phyloP scores from a whole-genome alignment of 2,329 filamentous ascomycete genomes.

The Blumeriella jaapii region DNA sequence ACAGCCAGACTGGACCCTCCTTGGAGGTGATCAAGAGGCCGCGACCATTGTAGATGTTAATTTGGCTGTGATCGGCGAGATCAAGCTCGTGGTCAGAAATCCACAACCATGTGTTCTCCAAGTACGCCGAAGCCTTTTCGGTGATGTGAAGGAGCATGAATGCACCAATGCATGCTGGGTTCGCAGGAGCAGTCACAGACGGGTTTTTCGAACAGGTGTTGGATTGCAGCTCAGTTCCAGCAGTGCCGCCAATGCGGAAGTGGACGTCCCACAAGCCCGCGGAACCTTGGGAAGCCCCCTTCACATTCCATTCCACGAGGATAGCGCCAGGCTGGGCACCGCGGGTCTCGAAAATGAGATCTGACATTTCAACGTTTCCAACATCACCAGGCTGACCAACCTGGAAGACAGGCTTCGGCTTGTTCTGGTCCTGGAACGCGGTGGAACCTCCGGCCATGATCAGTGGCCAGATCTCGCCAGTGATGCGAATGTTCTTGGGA shows the following conservation, averaged over 20 bases:
- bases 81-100: constrained; percentile 86
- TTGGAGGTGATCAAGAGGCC: constrained; percentile 57
- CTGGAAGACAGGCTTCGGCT: constrained; percentile 77
- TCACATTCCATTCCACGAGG: constrained; percentile 84
- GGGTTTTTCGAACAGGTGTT: constrained; percentile 72
- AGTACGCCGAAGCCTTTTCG: constrained; percentile 52
- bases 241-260: constrained; percentile 78
- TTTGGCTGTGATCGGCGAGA: constrained; percentile 58
- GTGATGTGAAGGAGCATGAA: constrained; percentile 61
- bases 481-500: constrained; percentile 73
- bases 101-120: constrained; percentile 90
- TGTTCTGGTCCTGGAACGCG: constrained; percentile 60
- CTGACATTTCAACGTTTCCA: constrained; percentile 76
- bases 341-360: constrained; percentile 69
- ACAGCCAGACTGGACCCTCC: constrained; percentile 68
- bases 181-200: constrained; percentile 45
- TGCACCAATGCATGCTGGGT: constrained; percentile 59
- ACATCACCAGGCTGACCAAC: constrained; percentile 66
- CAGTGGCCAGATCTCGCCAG: constrained; percentile 83
- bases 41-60: constrained; percentile 80
- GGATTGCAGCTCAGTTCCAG: constrained; percentile 68
- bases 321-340: constrained; percentile 80
- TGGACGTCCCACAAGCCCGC: constrained; percentile 93
- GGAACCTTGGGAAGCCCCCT: constrained; percentile 51
- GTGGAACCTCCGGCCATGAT: constrained; percentile 68